Conservation (phyloP, 2,329 filamentous ascomycete species). For the Clonostachys rosea region DNA sequence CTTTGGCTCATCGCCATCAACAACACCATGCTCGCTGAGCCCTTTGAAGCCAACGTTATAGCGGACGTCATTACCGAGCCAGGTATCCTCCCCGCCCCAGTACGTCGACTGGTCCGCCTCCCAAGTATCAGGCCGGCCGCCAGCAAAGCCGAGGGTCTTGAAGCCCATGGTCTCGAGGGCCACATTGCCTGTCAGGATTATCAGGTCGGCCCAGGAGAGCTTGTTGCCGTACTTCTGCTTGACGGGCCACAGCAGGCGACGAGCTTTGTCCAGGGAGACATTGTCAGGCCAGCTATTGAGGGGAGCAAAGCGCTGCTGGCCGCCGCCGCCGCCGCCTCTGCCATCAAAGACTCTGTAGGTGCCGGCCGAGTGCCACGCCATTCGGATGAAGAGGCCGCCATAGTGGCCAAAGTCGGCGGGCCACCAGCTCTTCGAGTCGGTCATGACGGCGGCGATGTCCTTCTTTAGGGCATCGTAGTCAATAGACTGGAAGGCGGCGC, state of each 20-base stretch:
- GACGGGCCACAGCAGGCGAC: slow-evolving; percentile 73
- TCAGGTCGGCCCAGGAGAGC: slow-evolving; percentile 75
- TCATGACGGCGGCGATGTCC: slow-evolving; percentile 66
- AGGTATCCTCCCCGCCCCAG: slow-evolving; percentile 73
- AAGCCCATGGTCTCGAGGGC: slow-evolving; percentile 74
- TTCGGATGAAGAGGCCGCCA: slow-evolving; percentile 73
- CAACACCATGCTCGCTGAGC: slow-evolving; percentile 46
- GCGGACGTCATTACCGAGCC: slow-evolving; percentile 24
- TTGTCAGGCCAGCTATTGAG: slow-evolving; percentile 82
- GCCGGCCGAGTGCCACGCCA: slow-evolving; percentile 78
- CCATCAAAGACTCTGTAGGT: slow-evolving; percentile 74
- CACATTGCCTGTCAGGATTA: slow-evolving; percentile 70
- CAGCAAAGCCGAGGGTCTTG: slow-evolving; percentile 69
- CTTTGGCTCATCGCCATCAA: slow-evolving; percentile 3
- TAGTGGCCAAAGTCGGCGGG: slow-evolving; percentile 80
- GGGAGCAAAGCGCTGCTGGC: slow-evolving; percentile 75
- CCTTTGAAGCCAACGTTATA: slow-evolving; percentile 39
- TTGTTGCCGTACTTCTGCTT: slow-evolving; percentile 83
- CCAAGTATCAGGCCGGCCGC: slow-evolving; percentile 68
- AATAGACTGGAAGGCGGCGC: slow-evolving; percentile 60
- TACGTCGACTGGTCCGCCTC: slow-evolving; percentile 66
- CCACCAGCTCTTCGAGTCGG: slow-evolving; percentile 77
- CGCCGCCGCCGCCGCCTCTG: slow-evolving; percentile 65
- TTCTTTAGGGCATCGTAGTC: slow-evolving; percentile 71
- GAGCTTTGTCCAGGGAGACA: slow-evolving; percentile 73